These are phyloP conservation scores for Boletus speciosus DNA, from an alignment of 768 basidiomycete genomes.

Conservation along the genomic window DNA sequence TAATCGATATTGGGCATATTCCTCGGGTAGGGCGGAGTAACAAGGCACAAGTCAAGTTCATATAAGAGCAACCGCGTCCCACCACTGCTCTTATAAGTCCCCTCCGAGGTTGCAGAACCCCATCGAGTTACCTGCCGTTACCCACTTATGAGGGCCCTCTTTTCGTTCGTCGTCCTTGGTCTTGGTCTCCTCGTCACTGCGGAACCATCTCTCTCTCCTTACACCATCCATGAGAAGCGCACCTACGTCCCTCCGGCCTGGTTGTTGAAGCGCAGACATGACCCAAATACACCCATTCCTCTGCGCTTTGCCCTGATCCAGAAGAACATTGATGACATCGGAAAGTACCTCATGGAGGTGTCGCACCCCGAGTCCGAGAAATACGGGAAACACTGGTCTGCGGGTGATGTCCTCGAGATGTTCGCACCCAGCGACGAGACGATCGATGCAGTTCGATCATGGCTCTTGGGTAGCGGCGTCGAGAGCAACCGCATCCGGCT, in stretches of 20 bases:
- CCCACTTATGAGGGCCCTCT: conserved; percentile 15
- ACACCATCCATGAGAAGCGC: conserved; percentile 40
- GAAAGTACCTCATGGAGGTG: conserved; percentile 18
- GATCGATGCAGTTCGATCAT: conserved; percentile 24
- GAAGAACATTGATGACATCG: conserved; percentile 27
- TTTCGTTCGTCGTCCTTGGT: conserved; percentile 14
- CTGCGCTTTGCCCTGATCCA: conserved; percentile 33
- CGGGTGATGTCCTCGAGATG: conserved; percentile 10
- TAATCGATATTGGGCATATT: too few relatives aligned
- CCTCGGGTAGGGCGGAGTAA: too few relatives aligned
- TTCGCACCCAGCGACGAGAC: conserved; percentile 30
- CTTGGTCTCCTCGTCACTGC: conserved; percentile 19
- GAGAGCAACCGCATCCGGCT: conserved; percentile 19
- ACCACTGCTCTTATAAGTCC: conserved; percentile 5
- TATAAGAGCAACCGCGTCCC: not conserved
- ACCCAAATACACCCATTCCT: conserved; percentile 26
- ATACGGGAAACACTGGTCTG: too few relatives aligned
- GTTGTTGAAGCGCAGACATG: conserved; percentile 36
- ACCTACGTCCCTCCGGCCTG: conserved; percentile 34
- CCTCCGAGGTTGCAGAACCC: not conserved
- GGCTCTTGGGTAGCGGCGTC: conserved; percentile 30
- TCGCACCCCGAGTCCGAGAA: too few relatives aligned
- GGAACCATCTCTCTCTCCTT: conserved; percentile 15
- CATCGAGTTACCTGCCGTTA: not conserved
- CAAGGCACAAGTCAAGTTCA: too few relatives aligned